Percentiles rank a stretch among this genome's conserved stretches.
Evolutionary conservation across 2,329 filamentous ascomycete species (phyloP).

Genomic region (Aureobasidium vineae): DNA sequence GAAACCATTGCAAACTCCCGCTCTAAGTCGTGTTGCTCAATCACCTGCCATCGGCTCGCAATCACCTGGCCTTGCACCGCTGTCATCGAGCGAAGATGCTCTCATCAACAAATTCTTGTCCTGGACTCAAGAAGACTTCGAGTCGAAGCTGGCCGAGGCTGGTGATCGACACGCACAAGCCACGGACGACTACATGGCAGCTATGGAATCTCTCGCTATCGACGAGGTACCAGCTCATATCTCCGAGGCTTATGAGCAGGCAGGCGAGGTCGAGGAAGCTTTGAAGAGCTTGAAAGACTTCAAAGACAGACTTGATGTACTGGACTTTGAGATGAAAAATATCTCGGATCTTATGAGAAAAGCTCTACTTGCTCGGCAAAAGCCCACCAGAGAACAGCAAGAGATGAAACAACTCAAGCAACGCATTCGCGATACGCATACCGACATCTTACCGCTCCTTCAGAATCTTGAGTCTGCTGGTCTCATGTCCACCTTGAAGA

Average conservation of each 20-base stretch:
- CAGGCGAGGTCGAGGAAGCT: constrained; percentile 8
- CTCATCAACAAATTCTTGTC: constrained; percentile 15
- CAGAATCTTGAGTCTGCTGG: constrained; percentile 8
- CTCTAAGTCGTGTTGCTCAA: neutral
- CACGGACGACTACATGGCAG: constrained; percentile 24
- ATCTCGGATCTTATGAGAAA: constrained; percentile 24
- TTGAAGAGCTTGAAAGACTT: constrained; percentile 15
- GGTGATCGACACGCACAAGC: constrained; percentile 18
- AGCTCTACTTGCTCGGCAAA: constrained; percentile 23
- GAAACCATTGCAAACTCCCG: constrained; percentile 18
- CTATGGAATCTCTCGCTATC: constrained; percentile 22
- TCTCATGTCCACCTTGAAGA: neutral
- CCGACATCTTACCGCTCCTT: constrained; percentile 23
- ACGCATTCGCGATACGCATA: constrained; percentile 21
- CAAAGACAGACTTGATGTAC: constrained; percentile 10
- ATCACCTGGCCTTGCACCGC: constrained; percentile 9
- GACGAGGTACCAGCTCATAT: constrained; percentile 24
- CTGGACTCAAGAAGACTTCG: constrained; percentile 19
- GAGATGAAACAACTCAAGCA: constrained; percentile 26
- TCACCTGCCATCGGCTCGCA: neutral
- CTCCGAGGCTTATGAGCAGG: constrained; percentile 2
- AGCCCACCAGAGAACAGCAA: constrained; percentile 18
- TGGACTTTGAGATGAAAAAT: constrained; percentile 22
- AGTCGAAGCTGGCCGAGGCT: neutral
- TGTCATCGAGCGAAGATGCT: constrained; percentile 20